A percentile compares a stretch with the other conserved stretches of the same genome.
Conservation (phyloP, 257 asterid species). For the Catharanthus roseus region DNA sequence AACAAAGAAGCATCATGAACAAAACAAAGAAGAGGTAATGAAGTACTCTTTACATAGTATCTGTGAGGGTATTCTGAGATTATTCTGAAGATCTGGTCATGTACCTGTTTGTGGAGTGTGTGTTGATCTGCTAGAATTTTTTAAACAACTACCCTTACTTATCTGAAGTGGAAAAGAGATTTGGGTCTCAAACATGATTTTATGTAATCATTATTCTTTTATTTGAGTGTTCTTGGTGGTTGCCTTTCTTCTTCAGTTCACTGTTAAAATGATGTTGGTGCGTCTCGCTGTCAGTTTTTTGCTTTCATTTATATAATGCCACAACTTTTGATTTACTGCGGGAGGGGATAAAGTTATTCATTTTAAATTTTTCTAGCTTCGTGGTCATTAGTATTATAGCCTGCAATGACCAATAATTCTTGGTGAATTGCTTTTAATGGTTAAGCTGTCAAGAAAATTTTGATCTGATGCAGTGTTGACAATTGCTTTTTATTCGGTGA, state of each 20-base stretch:
- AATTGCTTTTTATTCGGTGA: too few species aligned
- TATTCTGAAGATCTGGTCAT: not conserved
- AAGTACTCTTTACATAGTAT: not conserved
- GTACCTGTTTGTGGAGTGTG: not conserved
- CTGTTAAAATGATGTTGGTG: not conserved
- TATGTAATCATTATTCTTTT: not conserved
- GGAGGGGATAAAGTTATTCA: not conserved
- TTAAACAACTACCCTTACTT: not conserved
- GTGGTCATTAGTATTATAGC: not conserved
- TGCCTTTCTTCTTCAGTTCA: not conserved
- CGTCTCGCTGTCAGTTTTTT: not conserved
- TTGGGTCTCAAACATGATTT: not conserved
- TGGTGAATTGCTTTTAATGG: not conserved
- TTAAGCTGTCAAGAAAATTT: not conserved
- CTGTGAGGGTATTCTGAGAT: not conserved
- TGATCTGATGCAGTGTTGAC: not conserved
- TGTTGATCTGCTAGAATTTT: not conserved
- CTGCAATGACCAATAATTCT: not conserved
- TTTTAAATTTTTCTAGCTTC: not conserved
- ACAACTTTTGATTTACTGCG: not conserved
- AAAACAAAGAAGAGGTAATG: constrained; percentile 63
- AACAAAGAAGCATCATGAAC: constrained; percentile 51
- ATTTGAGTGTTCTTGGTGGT: not conserved
- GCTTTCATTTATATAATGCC: not conserved
- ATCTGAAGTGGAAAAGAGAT: not conserved